Base-by-base conservation (phyloP, 345 rosid genomes). In the Turritis glabra region DNA sequence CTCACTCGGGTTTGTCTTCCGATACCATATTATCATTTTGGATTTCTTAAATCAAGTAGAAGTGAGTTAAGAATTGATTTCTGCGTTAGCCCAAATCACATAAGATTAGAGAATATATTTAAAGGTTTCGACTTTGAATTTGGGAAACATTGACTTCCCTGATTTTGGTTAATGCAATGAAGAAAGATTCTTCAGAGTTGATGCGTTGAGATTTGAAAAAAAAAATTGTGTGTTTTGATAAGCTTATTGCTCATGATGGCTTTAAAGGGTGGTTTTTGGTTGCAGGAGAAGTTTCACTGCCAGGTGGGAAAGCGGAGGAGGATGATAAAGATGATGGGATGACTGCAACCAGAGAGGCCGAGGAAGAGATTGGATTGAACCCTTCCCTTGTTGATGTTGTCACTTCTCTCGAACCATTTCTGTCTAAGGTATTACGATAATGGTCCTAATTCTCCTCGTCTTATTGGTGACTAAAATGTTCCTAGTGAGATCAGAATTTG, bases 241-340 rank as follows among this genome's bases (percentile, higher is more conserved):
- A 18, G 2, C 2, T 47, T 21, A 4, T 1, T 57, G 66, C 15
- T 56, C 30, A 54, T 18, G 25, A 5, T 32, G 11, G 66, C 8
- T 8, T 48, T 21, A 7, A 51, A 23, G 29, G 19, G 37, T 54
- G 17, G 59, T 56, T 64, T 68, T 72, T 73, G 74, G 57, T 69
- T 82, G 77, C 79, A 90, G 96, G 93, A 62, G 96, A 90, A 78
- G 87, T 90, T 74, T 85, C 96, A 74, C 75, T 90, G 77, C 96
- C 96, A 7, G 96, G 96, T 52, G 93, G 96, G 50, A 88, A 88
- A 78, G 81, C 85, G 4, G 93, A 90, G 4, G 93, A 90, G 78
- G 80, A 70, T 60, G 91, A 90, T 71, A 82, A 79, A 79, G 86
- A 85, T 81, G 91, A 86, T 76, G 86, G 81, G 35, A 84, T 85